Base-by-base conservation (phyloP, 2,329 filamentous ascomycete species). In the Diaporthe sp. region DNA sequence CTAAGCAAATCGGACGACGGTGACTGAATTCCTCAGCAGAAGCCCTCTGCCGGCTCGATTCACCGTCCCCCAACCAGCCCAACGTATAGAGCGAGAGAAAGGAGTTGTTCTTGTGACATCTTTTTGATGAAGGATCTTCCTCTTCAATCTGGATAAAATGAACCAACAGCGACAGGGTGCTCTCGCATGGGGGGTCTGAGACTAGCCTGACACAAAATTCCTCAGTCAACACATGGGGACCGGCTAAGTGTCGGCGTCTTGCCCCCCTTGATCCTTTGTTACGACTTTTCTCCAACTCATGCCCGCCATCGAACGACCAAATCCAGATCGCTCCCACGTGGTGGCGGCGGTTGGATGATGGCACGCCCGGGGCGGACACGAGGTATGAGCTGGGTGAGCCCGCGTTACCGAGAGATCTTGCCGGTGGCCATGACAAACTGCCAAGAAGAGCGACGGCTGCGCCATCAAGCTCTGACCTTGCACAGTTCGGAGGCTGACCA, bases 21-120 rank as follows among this genome's bases (percentile, higher is more conserved):
- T 49, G 49, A 70, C 65, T 55, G 65, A 70, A 55, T 70, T 70
- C 65, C 65, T 70, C 65, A 31, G 65, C 49, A 31, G 53, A 55
- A 31, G 49, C 34, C 4, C 9, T 51, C 65, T 9, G n/a, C 65
- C 65, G 65, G 65, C 65, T 70, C 65, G 65, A 53, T 34, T 42
- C 31, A 42, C 34, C 49, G 65, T n/a, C 65, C 6, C 44, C 44
- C 44, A 49, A 17, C 6, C 6, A 13, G 13, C 28, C 13, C n/a
- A 9, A 13, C 1, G 49, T 31, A n/a, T 55, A 15, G 37, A 28
- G 13, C 13, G n/a, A 28, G n/a, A 55, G 34, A 22, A 70, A 55
- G 49, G 49, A 70, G 65, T 39, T 28, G 25, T 28, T 42, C 49
- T 42, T n/a, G 8, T 55, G 15, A 19, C n/a, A 42, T 28, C 9